Evolutionary conservation across 169 alveolate genomes (phyloP).

Genomic region (Plasmodium coatneyi): DNA sequence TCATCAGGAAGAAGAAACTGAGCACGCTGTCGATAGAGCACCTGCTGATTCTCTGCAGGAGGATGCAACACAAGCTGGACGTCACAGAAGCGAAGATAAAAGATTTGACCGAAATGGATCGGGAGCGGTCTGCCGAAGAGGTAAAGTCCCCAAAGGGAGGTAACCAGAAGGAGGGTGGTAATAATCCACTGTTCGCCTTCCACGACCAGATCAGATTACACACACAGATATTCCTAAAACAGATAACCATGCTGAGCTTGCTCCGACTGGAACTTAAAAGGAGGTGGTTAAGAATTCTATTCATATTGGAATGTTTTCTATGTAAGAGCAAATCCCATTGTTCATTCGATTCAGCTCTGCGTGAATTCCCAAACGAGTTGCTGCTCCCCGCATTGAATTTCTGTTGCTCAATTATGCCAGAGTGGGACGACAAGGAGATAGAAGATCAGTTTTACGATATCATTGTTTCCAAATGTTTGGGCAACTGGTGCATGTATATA

Average conservation of each 20-base stretch:
- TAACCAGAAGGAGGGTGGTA: not conserved
- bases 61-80: constrained; percentile 72
- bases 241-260: constrained; percentile 51
- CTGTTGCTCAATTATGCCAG: constrained; percentile 77
- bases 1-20: constrained; percentile 53
- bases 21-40: constrained; percentile 51
- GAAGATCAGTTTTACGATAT: constrained; percentile 82
- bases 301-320: constrained; percentile 79
- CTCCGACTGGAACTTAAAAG: constrained; percentile 74
- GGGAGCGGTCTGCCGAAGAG: constrained; percentile 1
- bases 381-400: constrained; percentile 80
- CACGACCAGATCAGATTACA: constrained; percentile 50
- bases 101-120: constrained; percentile 56
- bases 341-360: constrained; percentile 78
- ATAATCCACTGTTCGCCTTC: not conserved
- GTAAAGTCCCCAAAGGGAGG: not conserved
- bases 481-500: constrained; percentile 82
- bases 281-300: constrained; percentile 82
- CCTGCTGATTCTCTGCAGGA: constrained; percentile 32
- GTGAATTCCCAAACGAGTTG: constrained; percentile 80
- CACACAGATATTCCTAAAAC: constrained; percentile 54
- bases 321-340: constrained; percentile 77
- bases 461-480: constrained; percentile 80
- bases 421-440: constrained; percentile 78
- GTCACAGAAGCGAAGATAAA: constrained; percentile 67